Percentiles rank a stretch among this genome's conserved stretches.
These are phyloP conservation scores for Colletotrichum truncatum DNA, from an alignment of 2,329 filamentous ascomycete genomes.

Conservation along the genomic window DNA sequence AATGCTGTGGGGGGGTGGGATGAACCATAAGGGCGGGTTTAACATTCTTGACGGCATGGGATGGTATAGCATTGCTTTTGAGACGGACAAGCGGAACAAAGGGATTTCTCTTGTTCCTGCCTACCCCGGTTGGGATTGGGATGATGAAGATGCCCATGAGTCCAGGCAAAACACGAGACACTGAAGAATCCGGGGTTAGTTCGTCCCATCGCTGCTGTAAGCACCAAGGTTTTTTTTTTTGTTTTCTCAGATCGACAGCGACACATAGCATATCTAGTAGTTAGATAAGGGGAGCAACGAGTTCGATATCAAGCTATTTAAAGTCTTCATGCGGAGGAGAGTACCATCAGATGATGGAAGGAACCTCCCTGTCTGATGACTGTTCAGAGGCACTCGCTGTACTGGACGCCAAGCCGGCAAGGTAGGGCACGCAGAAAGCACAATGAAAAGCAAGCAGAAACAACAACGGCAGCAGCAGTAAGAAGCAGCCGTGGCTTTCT, in stretches of 20 bases:
- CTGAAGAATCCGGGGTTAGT: conserved; percentile 15
- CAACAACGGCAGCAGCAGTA: no score
- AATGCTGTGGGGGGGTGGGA: conserved; percentile 13
- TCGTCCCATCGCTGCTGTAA: conserved; percentile 14
- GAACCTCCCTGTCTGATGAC: no score
- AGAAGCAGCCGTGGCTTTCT: neutral
- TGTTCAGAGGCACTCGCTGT: neutral
- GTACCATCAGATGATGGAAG: no score
- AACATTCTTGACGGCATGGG: neutral
- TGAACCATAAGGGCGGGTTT: conserved; percentile 10
- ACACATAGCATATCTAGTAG: neutral
- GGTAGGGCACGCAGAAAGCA: neutral
- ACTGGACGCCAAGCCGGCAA: neutral
- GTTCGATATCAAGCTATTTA: neutral
- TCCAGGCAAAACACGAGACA: neutral
- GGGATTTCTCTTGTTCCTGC: neutral
- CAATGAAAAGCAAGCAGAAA: conserved; percentile 2
- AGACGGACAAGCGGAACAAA: conserved; percentile 3
- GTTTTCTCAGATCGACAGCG: neutral
- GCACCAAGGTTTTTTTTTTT: neutral
- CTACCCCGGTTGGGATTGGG: conserved; percentile 18
- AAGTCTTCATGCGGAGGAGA: no score
- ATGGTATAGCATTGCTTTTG: neutral
- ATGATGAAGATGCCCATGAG: conserved; percentile 8
- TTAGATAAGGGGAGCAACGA: neutral